Base-by-base conservation (phyloP, 192 early-diverging fungal genomes). In the Hyaloraphidium curvatum region DNA sequence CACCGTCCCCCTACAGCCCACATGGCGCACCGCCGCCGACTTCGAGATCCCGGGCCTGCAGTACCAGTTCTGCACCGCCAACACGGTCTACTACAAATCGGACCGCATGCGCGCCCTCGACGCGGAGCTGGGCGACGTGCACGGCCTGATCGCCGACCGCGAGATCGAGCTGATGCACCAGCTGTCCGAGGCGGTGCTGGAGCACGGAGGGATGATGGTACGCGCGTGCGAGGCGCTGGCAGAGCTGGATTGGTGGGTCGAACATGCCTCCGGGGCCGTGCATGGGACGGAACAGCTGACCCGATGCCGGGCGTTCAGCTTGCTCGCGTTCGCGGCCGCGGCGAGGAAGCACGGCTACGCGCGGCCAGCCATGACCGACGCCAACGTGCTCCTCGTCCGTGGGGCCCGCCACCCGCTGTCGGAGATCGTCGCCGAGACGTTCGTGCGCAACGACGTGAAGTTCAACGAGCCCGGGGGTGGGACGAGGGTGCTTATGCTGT, bases 81-180 rank as follows among this genome's bases (percentile, higher is more conserved):
- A 66, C 13, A 75, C 70, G 0, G 65, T 75, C 0, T 89, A 83
- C 55, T 87, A 79, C 59, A 89, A 89, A 51, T 84, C 75, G 56
- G 58, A 58, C 1, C 31, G 57, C 2, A 79, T 68, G 61, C 26
- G 61, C 60, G 81, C 80, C 30, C 63, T 95, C 13, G 91, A 95
- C 54, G 67, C 77, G 39, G 67, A 68, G 14, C 59, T 87, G 4
- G 89, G 91, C 2, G 91, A 95, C 51, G 76, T 95, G 14, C 84
- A 87, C 59, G 79, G 77, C 1, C 66, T 84, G 28, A 83, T 92
- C 54, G 77, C 81, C 77, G 90, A 91, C 56, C 71, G 76, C 41
- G 89, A 92, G 55, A 80, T 89, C 4, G 89, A 87, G 54, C 73
- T 87, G 0, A 60, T 89, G 22, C 82, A 92, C 28, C 59, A 59